Evolutionary conservation across 805 yeast genomes (phyloP).

Genomic region (Yueomyces sp.): DNA sequence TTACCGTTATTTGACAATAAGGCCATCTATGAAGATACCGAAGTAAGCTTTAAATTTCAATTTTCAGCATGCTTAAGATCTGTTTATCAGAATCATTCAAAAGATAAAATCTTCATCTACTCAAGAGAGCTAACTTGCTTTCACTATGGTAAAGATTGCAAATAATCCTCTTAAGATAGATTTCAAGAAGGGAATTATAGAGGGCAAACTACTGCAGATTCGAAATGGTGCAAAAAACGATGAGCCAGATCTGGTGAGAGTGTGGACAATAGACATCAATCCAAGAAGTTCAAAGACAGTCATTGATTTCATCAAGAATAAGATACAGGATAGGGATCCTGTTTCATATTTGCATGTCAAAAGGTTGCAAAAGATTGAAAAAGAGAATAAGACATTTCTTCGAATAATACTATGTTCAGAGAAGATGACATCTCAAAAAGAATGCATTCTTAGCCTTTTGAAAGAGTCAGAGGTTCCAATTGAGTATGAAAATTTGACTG

Average conservation of each 20-base stretch:
- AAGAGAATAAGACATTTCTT: slow-evolving; percentile 1
- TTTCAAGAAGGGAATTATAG: slow-evolving; percentile 31
- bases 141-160: slow-evolving; percentile 27
- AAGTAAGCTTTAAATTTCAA: too few species aligned
- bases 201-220: slow-evolving; percentile 34
- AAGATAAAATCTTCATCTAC: too few species aligned
- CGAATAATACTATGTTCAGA: slow-evolving; percentile 36
- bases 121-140: not conserved
- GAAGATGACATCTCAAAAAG: slow-evolving; percentile 19
- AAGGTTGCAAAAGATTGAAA: slow-evolving; percentile 31
- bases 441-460: slow-evolving; percentile 13
- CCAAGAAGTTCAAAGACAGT: slow-evolving; percentile 24
- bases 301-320: slow-evolving; percentile 17
- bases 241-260: slow-evolving; percentile 21
- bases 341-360: slow-evolving; percentile 31
- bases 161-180: slow-evolving; percentile 29
- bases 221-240: slow-evolving; percentile 13
- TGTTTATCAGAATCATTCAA: too few species aligned
- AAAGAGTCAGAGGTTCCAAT: not conserved
- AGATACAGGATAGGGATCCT: slow-evolving; percentile 17
- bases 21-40: too few species aligned
- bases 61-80: too few species aligned
- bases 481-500: slow-evolving; percentile 9
- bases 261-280: slow-evolving; percentile 36
- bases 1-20: too few species aligned